Evolutionary conservation across 2,329 filamentous ascomycete species (phyloP).

Genomic region (Colletotrichum sp.): DNA sequence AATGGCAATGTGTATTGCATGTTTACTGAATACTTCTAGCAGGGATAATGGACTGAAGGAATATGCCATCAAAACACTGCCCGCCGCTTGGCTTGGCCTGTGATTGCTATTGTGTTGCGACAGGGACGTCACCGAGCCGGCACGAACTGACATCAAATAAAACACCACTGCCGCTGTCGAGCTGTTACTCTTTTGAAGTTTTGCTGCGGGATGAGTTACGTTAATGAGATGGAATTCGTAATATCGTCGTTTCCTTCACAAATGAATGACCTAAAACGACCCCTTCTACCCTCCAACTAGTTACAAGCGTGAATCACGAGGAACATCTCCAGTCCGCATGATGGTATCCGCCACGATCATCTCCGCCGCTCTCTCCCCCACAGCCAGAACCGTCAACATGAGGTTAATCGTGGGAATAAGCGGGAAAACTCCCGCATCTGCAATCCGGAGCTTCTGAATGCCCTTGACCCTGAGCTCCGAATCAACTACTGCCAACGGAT

Average conservation of each 20-base stretch:
- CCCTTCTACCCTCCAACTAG: neutral
- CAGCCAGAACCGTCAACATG: neutral
- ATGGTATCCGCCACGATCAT: neutral
- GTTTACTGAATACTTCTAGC: neutral
- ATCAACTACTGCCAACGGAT: neutral
- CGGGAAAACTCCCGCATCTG: neutral
- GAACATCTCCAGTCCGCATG: neutral
- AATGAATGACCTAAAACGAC: neutral
- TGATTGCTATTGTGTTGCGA: neutral
- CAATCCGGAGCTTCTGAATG: neutral
- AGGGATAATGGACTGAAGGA: neutral
- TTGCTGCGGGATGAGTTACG: neutral
- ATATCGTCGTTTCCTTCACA: neutral
- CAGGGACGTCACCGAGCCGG: no score
- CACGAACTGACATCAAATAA: no score
- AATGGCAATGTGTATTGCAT: neutral
- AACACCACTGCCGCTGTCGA: no score
- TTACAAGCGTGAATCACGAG: neutral
- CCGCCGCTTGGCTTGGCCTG: neutral
- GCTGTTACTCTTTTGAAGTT: neutral
- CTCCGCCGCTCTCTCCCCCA: neutral
- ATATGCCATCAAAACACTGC: neutral
- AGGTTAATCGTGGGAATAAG: neutral
- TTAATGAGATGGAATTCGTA: neutral
- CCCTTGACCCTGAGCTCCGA: neutral